These are phyloP conservation scores for Erythrophleum fordii DNA, from an alignment of 306 rosid species.

Conservation along the genomic window DNA sequence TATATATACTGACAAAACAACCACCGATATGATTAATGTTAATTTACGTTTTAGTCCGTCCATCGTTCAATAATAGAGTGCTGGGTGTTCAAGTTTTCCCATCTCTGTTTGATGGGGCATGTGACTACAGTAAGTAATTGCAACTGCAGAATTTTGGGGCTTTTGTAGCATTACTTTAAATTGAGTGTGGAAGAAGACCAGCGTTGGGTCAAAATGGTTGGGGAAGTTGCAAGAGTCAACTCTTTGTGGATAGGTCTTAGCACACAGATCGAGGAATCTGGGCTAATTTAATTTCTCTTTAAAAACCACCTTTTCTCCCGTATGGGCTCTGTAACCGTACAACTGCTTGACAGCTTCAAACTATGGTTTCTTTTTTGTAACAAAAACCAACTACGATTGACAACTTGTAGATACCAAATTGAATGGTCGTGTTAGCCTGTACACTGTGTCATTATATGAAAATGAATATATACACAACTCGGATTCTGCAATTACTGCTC, in stretches of 20 bases:
- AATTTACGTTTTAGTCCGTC: neutral
- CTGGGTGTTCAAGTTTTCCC: neutral
- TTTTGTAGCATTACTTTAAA: neutral
- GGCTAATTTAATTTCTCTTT: neutral
- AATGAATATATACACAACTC: too few relatives aligned
- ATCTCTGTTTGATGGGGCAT: neutral
- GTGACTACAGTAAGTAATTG: neutral
- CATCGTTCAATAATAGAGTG: neutral
- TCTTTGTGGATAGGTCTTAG: neutral
- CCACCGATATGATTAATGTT: neutral
- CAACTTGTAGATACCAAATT: too few relatives aligned
- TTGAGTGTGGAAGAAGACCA: neutral
- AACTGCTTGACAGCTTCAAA: neutral
- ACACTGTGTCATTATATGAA: too few relatives aligned
- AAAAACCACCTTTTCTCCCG: neutral
- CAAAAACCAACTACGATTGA: too few relatives aligned
- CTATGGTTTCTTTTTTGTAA: too few relatives aligned
- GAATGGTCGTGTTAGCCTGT: too few relatives aligned
- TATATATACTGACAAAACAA: neutral
- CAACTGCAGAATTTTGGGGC: neutral
- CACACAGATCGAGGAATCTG: constrained; percentile 2
- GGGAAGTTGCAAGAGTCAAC: neutral
- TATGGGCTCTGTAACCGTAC: neutral
- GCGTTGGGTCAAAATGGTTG: neutral
- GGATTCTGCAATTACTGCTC: too few relatives aligned